Evolutionary conservation across 2,329 filamentous ascomycete species (phyloP), one percentile per base, ranked within the genome.

Genomic region (Penicillium glabrum): DNA sequence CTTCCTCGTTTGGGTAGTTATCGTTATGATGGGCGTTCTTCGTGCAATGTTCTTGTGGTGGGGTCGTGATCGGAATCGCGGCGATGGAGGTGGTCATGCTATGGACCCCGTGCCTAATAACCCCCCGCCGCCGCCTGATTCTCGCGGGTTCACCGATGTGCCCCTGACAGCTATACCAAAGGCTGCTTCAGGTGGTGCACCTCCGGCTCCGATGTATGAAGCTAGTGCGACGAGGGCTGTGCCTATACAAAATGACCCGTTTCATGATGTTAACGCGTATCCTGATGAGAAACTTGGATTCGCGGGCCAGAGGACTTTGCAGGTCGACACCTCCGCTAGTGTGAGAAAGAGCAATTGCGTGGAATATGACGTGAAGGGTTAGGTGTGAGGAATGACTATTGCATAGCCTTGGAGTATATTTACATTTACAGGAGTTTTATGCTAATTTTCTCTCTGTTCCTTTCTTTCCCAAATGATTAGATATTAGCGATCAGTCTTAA

Each of bases 1-100:
- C 5, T 75, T 97, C 13, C 77, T 90, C 3, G 76, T 96, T 27
- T 99, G 92, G 82, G 68, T 96, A 52, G 74, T 95, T 59, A 83
- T 96, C 57, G 84, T 91, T 5, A 80, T 97, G 35, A 81, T 90
- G 47, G 95, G 91, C 48, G 74, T 93, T 54, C 74, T 85, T 47
- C 85, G 91, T 57, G 87, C 88, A 27, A 73, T 87, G 56, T 80
- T 81, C 33, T 81, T 87, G 54, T 85, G 89, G 76, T 78, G 80
- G 53, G 77, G 78, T 27, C 82, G 82, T 1, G 86, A 87, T 52
- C 86, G 85, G 61, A 82, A 78, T 9, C 80, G 85, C 11, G 84
- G 77, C 10, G 86, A 89, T 67, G 85, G 86, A 31, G 86, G 86
- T 21, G 70, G 72, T 14, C 77, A 67, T 48, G 60, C 61, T 4